Evolutionary conservation across 1,284 basidiomycete genomes (phyloP).

Genomic region (Melampsora larici-populina): DNA sequence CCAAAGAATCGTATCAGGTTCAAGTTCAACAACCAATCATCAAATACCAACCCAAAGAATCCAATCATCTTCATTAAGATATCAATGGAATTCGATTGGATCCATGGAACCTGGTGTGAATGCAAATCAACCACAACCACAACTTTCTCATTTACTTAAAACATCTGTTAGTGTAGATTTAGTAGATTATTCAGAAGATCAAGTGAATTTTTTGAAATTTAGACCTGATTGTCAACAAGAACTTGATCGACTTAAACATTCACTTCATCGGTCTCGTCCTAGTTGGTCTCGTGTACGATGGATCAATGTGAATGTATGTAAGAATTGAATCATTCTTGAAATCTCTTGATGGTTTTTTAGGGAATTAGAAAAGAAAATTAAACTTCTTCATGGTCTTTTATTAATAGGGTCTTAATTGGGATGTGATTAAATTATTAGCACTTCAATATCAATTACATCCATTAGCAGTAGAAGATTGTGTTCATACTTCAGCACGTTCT

Average conservation of each 20-base stretch:
- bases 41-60: too few species aligned
- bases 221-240: not conserved
- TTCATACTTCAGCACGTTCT: conserved; percentile 22
- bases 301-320: conserved; percentile 41
- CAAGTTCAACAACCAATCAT: not conserved
- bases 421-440: conserved; percentile 27
- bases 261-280: not conserved
- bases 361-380: too few species aligned
- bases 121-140: conserved; percentile 24
- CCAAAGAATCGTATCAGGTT: conserved; percentile 1
- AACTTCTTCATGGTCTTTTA: not conserved
- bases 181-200: conserved; percentile 30
- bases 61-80: not conserved
- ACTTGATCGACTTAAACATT: not conserved
- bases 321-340: too few species aligned
- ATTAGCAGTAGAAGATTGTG: conserved; percentile 35
- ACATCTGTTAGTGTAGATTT: conserved; percentile 13
- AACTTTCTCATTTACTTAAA: conserved; percentile 20
- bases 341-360: too few species aligned
- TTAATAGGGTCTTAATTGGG: conserved; percentile 32
- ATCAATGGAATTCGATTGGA: conserved; percentile 16
- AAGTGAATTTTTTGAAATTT: conserved; percentile 3
- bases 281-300: too few species aligned
- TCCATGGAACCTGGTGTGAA: conserved; percentile 20
- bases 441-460: too few species aligned